A percentile compares a stretch with the other conserved stretches of the same genome.
Conservation (phyloP, 75 land plant species). For the Pinus albicaulis region DNA sequence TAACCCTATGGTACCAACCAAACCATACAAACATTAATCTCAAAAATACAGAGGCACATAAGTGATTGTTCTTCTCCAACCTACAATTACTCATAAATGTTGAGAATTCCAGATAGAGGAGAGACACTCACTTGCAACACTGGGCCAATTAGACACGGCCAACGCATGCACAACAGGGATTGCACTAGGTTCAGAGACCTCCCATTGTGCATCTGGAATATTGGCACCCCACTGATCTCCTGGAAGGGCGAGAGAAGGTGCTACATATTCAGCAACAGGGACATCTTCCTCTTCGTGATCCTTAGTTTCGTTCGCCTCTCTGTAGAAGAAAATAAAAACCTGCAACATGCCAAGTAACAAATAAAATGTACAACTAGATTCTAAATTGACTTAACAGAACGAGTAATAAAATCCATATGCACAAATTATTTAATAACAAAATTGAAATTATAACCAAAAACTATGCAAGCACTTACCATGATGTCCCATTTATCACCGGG, state of each 20-base stretch:
- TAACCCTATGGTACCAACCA: too few species aligned
- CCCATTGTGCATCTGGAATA: constrained; percentile 13
- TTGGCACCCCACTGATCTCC: constrained; percentile 24
- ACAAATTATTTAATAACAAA: not conserved
- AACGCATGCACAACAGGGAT: constrained; percentile 14
- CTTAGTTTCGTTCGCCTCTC: constrained; percentile 85
- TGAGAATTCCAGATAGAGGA: not conserved
- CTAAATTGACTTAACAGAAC: not conserved
- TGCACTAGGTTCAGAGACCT: constrained; percentile 3
- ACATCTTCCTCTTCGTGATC: constrained; percentile 64
- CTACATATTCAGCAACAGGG: constrained; percentile 10
- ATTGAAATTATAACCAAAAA: not conserved
- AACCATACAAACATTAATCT: not conserved
- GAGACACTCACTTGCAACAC: constrained; percentile 14
- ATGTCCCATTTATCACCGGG: constrained; percentile 83
- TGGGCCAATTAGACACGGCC: constrained; percentile 17
- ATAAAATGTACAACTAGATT: not conserved
- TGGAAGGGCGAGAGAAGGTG: not conserved
- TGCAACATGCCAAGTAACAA: constrained; percentile 12
- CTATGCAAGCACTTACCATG: constrained; percentile 46
- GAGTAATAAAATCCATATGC: not conserved
- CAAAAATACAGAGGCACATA: not conserved
- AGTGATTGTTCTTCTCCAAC: not conserved
- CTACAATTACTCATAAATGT: not conserved
- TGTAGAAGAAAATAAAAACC: constrained; percentile 81